Evolutionary conservation across 108 stramenopile genomes (phyloP).

Genomic region (Mediolabrus comicus): DNA sequence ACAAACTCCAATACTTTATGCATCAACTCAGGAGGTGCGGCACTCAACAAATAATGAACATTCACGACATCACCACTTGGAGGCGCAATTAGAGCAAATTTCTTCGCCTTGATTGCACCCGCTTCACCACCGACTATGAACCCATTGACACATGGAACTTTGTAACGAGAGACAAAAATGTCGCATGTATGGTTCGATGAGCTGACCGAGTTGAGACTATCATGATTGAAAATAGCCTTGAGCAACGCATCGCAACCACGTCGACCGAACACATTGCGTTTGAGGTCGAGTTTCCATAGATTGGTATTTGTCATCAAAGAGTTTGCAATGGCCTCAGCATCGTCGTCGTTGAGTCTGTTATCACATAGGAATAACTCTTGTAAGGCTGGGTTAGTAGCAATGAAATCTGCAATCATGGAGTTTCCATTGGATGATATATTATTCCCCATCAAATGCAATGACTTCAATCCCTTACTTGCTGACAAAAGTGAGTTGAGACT

Average conservation of each 20-base stretch:
- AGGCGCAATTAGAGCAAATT: too few species aligned
- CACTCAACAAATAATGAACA: too few species aligned
- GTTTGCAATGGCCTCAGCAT: conserved; percentile 4
- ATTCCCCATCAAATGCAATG: too few species aligned
- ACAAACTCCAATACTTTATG: too few species aligned
- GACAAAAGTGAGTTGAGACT: too few species aligned
- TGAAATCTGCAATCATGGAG: neutral
- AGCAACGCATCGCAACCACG: neutral
- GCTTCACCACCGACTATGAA: too few species aligned
- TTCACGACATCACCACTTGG: too few species aligned
- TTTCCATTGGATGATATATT: neutral
- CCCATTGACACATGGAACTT: too few species aligned
- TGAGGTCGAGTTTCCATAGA: neutral
- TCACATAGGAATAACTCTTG: neutral
- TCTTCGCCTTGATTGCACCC: too few species aligned
- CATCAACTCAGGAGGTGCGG: too few species aligned
- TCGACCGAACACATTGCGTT: neutral
- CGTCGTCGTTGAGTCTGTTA: conserved; percentile 3
- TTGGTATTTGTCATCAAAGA: conserved; percentile 1
- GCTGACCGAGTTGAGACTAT: neutral
- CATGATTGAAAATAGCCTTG: neutral
- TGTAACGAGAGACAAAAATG: too few species aligned
- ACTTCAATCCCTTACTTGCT: too few species aligned
- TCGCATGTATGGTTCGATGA: neutral
- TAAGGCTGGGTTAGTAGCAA: neutral